Evolutionary conservation across 1,284 basidiomycete genomes (phyloP).

Genomic region (Leccinum insolens): DNA sequence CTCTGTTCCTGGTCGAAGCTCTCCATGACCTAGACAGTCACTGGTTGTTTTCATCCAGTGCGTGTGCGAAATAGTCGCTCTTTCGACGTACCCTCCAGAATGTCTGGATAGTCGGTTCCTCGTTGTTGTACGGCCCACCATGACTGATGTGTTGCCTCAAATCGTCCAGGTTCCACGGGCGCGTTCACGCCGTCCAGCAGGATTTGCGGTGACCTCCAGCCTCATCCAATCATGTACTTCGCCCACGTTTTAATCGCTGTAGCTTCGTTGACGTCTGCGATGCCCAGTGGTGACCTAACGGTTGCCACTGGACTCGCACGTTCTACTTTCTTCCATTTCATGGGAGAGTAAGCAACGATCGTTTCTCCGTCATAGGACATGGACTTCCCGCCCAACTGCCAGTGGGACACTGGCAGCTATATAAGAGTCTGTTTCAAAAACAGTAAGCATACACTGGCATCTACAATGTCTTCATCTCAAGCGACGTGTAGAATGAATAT

Average conservation of each 20-base stretch:
- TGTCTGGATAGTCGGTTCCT: conserved; percentile 67
- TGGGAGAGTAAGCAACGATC: background rate
- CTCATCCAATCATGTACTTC: background rate
- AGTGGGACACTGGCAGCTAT: background rate
- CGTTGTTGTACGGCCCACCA: conserved; percentile 73
- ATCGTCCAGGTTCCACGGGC: conserved; percentile 81
- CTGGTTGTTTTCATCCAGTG: too few species aligned
- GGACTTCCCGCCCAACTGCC: background rate
- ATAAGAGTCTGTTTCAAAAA: too few species aligned
- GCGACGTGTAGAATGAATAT: too few species aligned
- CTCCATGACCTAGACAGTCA: conserved; percentile 60
- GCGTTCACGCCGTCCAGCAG: conserved; percentile 84
- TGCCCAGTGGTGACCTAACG: background rate
- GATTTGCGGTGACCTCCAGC: conserved; percentile 51
- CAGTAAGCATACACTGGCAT: too few species aligned
- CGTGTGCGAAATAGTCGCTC: background rate
- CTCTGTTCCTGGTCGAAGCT: conserved; percentile 76
- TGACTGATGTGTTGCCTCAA: conserved; percentile 76
- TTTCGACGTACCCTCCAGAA: conserved; percentile 71
- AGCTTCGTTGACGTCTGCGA: background rate
- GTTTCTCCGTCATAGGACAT: background rate
- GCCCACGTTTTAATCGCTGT: background rate
- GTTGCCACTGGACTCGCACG: too few species aligned
- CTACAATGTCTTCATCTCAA: too few species aligned
- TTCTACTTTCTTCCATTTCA: background rate